Base-by-base conservation (phyloP, 225 moss, liverwort and hornwort genomes). In the Pseudoscleropodium purum region DNA sequence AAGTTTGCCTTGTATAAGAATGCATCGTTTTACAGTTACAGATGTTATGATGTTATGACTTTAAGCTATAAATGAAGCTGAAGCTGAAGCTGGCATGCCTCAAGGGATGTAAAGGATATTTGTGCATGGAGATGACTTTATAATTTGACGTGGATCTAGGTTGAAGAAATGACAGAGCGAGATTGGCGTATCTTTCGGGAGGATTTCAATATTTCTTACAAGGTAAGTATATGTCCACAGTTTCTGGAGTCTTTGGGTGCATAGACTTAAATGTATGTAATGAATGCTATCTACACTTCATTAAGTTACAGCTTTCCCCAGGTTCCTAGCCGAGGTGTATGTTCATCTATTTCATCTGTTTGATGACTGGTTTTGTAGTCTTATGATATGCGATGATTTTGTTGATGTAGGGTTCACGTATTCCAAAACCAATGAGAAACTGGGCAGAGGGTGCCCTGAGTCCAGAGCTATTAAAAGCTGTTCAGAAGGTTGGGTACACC, bases 101-200 rank as follows among this genome's bases (percentile, higher is more conserved):
- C 49, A 31, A 79, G 70, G 68, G 51, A 75, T 83, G 54, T 79
- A 36, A 59, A 30, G 24, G 63, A 31, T 84, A 84, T 84, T 82
- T 85, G 36, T 39, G 68, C 68, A 85, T 66, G 82, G 41, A 54
- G 59, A 54, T 82, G 75, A 89, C 87, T 88, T 73, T 64, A 49
- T 29, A 61, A 57, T 80, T 89, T 90, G 56, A 80, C 39, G n/a
- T 94, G 83, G 88, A 65, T 87, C 83, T 87, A 98, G 98, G 88
- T 95, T 88, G 99, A 99, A 37, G 99, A 99, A 91, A 99, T 99
- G 99, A 96, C 99, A 21, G 99, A 99, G 91, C 97, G 99, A 89
- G 97, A 99, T 88, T 99, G 99, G 99, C 96, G 99, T 80, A 99
- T 99, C 66, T 99, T 99, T 66, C 92, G 99, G 70, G 97, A 99